phyloP scores from a whole-genome alignment of 2,329 filamentous ascomycete genomes.

The Exserohilum turcica region DNA sequence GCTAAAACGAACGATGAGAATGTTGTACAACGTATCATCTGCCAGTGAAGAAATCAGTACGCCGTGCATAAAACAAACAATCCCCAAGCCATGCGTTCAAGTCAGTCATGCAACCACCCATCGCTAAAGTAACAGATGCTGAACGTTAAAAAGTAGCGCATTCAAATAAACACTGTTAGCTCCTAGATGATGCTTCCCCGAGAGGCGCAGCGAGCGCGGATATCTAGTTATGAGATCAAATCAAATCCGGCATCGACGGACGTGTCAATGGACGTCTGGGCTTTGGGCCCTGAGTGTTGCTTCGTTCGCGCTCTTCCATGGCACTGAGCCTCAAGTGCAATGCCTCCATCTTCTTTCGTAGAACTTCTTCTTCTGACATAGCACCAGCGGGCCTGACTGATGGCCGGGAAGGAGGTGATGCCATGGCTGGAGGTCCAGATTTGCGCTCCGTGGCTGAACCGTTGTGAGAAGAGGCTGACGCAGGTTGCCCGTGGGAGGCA shows the following conservation, averaged over 20 bases:
- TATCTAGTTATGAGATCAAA: not conserved
- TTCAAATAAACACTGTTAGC: not conserved
- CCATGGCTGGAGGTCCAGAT: not conserved
- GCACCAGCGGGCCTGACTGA: not conserved
- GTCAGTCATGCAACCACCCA: not conserved
- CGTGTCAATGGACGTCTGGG: not conserved
- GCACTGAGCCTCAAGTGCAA: not conserved
- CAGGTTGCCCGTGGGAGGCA: not conserved
- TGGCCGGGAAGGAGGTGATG: not conserved
- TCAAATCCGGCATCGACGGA: slow-evolving; percentile 3
- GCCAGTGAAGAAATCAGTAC: not conserved
- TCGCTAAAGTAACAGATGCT: not conserved
- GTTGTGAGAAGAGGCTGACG: not conserved
- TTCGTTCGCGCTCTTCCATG: not conserved
- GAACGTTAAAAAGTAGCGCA: not conserved
- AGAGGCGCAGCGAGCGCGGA: not conserved
- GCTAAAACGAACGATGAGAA: not conserved
- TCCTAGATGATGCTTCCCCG: not conserved
- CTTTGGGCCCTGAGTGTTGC: not conserved
- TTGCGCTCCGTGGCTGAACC: not conserved
- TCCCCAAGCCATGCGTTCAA: not conserved
- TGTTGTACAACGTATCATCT: not conserved
- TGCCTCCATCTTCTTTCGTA: slow-evolving; percentile 1
- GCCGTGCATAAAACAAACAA: not conserved
- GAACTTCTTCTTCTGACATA: not conserved